Evolutionary conservation across 805 yeast genomes (phyloP), one percentile per base, ranked within the genome.

Genomic region (Zygoascus biomembranicola): DNA sequence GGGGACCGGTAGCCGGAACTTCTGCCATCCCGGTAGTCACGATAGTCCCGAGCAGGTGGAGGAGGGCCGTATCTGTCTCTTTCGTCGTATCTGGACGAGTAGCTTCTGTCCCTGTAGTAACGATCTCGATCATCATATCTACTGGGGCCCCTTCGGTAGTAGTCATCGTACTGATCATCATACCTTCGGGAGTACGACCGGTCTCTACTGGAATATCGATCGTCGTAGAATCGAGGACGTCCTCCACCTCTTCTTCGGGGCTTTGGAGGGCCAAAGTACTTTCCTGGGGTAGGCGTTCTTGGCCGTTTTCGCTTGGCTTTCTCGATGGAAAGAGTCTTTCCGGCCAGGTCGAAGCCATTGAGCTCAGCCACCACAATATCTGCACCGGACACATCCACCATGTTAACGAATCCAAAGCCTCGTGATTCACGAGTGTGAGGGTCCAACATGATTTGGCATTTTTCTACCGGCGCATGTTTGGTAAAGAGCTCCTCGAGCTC

Each of bases 381-480:
- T 52, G 79, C 79, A 2, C 67, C 66, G n/a, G 68, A 73, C n/a
- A 65, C 64, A n/a, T 70, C 65, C 43, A 56, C 63, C 61, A 77
- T 76, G 45, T 73, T 67, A 19, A 77, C 76, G 57, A 78, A 78
- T 8, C 81, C 83, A 62, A 75, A 78, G 1, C 82, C 82, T 55
- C 77, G 71, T 8, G 78, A 69, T 28, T 64, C 70, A 1, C 71
- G 66, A 1, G 79, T 69, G 43, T 64, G 70, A 0, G 75, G 71
- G 61, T 78, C 81, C 11, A 61, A 48, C 73, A 78, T 75, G 50
- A 78, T 70, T 54, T 74, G 77, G 32, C 57, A 50, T 48, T 59
- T 61, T 28, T 52, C 61, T 35, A 69, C 65, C 14, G 55, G 47
- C 37, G 72, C 72, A 49, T 54, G 58, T 46, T 62, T 60, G 28